These are phyloP conservation scores for Pichia sp. DNA, from an alignment of 1,139 yeast species.

Conservation along the genomic window DNA sequence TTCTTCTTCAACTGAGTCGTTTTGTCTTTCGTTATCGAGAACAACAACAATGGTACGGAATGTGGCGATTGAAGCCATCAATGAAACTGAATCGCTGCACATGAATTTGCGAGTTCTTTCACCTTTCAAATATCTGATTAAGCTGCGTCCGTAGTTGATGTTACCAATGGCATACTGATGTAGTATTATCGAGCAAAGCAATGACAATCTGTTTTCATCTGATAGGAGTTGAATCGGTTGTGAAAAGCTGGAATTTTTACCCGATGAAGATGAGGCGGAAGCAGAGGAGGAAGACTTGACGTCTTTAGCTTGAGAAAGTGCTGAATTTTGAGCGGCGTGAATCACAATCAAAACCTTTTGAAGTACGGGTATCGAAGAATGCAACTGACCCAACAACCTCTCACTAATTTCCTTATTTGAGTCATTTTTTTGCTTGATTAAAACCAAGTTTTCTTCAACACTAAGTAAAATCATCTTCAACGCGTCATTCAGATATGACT, in stretches of 20 bases:
- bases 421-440: conserved; percentile 12
- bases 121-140: conserved; percentile 24
- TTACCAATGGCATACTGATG: conserved; percentile 27
- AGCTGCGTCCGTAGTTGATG: conserved; percentile 21
- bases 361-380: conserved; percentile 20
- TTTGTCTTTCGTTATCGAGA: conserved; percentile 15
- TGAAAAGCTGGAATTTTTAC: conserved; percentile 4
- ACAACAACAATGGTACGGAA: conserved; percentile 25
- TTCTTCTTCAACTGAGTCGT: background rate
- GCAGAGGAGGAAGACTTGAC: background rate
- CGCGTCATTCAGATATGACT: conserved; percentile 20
- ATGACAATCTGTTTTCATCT: conserved; percentile 29
- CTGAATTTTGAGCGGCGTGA: conserved; percentile 14
- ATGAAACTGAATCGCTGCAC: conserved; percentile 23
- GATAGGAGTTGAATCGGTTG: conserved; percentile 22
- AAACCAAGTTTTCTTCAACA: conserved; percentile 23
- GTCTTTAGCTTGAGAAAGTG: conserved; percentile 5
- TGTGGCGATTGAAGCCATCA: conserved; percentile 29
- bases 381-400: conserved; percentile 4
- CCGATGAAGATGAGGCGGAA: background rate
- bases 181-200: conserved; percentile 29
- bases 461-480: conserved; percentile 25
- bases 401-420: conserved; percentile 1
- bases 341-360: conserved; percentile 23
- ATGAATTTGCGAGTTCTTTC: conserved; percentile 14